These are phyloP conservation scores for Rhododendron henanense DNA, from an alignment of 148 eudicot genomes.

Conservation along the genomic window DNA sequence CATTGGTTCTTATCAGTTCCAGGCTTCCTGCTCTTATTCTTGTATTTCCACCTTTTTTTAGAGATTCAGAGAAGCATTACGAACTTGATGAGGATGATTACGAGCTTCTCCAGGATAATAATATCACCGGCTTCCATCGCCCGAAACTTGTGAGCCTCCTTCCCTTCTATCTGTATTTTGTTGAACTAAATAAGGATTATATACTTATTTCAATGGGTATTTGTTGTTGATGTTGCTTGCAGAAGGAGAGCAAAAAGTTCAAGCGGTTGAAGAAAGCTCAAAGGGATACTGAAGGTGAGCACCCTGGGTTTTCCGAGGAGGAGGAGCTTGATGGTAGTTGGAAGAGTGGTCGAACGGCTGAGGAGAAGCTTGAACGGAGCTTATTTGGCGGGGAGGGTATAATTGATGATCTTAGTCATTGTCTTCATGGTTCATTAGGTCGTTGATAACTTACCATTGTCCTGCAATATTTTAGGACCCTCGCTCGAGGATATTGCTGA, in stretches of 20 bases:
- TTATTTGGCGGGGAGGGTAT: slow-evolving; percentile 83
- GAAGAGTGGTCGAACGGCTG: slow-evolving; percentile 53
- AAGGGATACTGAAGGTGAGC: slow-evolving; percentile 52
- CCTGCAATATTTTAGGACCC: slow-evolving; percentile 36
- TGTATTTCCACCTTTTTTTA: slow-evolving; percentile 14
- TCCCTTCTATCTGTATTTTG: neutral
- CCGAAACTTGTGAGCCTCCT: slow-evolving; percentile 36
- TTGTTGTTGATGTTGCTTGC: slow-evolving; percentile 9
- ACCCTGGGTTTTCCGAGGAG: slow-evolving; percentile 67
- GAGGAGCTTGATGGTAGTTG: slow-evolving; percentile 58
- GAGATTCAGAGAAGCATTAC: slow-evolving; percentile 62
- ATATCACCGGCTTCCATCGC: slow-evolving; percentile 56
- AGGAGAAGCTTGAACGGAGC: slow-evolving; percentile 57
- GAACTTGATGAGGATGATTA: slow-evolving; percentile 91
- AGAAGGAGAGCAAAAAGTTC: slow-evolving; percentile 70
- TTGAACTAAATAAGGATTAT: neutral
- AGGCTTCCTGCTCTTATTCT: neutral
- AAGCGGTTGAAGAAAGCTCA: slow-evolving; percentile 86
- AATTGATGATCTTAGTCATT: neutral
- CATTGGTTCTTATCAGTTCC: neutral
- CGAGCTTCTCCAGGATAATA: slow-evolving; percentile 72
- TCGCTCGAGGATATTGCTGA: slow-evolving; percentile 77
- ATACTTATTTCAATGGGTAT: neutral
- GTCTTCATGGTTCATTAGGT: neutral
- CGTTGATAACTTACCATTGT: slow-evolving; percentile 1